Evolutionary conservation across 495 filamentous ascomycete genomes (phyloP).

Genomic region (Aspergillus carlsbadensis): DNA sequence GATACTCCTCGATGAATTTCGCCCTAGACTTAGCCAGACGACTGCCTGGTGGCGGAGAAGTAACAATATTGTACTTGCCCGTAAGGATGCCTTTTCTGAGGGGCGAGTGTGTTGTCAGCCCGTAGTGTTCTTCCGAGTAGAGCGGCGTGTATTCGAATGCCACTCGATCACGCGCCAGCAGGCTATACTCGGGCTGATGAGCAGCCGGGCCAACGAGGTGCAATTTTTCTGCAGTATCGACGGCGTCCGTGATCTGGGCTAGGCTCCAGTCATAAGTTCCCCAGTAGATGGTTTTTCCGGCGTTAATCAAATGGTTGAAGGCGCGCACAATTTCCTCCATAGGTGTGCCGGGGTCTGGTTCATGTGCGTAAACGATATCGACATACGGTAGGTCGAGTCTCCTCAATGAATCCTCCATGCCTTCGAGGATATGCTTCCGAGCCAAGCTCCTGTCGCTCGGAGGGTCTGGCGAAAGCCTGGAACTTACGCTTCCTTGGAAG

Average conservation of each 20-base stretch:
- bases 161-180: conserved; percentile 66
- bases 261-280: conserved; percentile 85
- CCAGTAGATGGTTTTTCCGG: conserved; percentile 84
- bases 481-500: background rate
- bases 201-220: conserved; percentile 73
- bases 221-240: conserved; percentile 68
- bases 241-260: conserved; percentile 74
- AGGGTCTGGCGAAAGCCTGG: conserved; percentile 45
- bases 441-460: conserved; percentile 76
- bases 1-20: conserved; percentile 27
- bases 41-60: conserved; percentile 31
- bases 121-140: conserved; percentile 60
- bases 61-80: conserved; percentile 72
- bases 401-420: conserved; percentile 60
- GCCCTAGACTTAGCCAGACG: conserved; percentile 37
- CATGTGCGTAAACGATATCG: conserved; percentile 80
- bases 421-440: conserved; percentile 80
- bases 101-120: conserved; percentile 72
- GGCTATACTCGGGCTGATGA: conserved; percentile 85
- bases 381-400: conserved; percentile 68
- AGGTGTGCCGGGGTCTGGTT: conserved; percentile 68
- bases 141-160: conserved; percentile 70
- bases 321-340: conserved; percentile 84
- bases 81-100: conserved; percentile 71
- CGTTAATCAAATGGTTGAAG: conserved; percentile 76